Base-by-base conservation (phyloP, 1,139 yeast genomes). In the Geotrichum armillariae region DNA sequence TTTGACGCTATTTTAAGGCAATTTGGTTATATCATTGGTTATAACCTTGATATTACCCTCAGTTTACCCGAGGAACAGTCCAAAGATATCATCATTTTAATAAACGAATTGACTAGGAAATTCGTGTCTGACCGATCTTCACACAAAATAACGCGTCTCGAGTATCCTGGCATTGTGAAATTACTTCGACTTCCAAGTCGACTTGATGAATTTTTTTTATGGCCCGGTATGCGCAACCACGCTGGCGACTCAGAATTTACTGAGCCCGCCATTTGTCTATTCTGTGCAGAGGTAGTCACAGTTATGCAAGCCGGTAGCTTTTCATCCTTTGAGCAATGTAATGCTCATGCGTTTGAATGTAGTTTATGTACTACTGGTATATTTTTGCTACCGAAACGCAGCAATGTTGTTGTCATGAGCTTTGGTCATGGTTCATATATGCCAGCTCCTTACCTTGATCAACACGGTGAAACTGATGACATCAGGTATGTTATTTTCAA, bases 261-360 rank as follows among this genome's bases (percentile, higher is more conserved):
- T 7, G 95, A 89, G 56, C 95, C 96, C 0, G 96, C 95, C 0
- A 73, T 93, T 9, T 93, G 99, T 62, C 69, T 93, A 49, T 83
- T 85, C 57, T 93, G 99, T 68, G 94, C 91, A 0, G 70, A 72
- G 11, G 75, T 83, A 2, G 75, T 87, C 22, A 83, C 83, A 55
- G 70, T 83, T 21, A 97, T 91, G 60, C 78, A 75, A 49, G 65
- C 69, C 38, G 74, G 81, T 14, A 68, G 77, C 50, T 85, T 83
- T 1, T 63, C 58, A 44, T 53, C 53, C 35, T 21, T 34, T 4
- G 74, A 73, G 1, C 69, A 68, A 33, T 70, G 73, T 54, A 65
- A 65, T 37, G 57, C 49, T 32, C 75, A 71, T 49, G 53, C 65
- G 49, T 38, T 69, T 69, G 48, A 69, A 68, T 47, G 64, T 64